Base-by-base conservation (phyloP, 2,329 filamentous ascomycete species). In the Paraphaeosphaeria minitans region DNA sequence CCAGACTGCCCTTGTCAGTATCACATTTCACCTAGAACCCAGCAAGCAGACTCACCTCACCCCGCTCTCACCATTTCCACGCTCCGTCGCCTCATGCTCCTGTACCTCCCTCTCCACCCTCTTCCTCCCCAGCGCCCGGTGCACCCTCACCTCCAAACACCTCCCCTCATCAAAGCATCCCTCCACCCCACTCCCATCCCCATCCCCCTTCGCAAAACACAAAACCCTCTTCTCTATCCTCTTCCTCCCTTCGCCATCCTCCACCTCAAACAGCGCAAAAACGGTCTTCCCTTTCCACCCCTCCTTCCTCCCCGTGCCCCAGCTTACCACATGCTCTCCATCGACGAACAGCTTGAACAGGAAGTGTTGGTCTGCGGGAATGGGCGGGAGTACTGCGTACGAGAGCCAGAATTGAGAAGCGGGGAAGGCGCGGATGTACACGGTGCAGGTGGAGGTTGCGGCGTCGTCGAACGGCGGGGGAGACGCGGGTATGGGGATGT, bases 331-430 rank as follows among this genome's bases (percentile, higher is more conserved):
- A 31, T 73, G 71, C 27, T 65, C 64, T 16, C 72, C 75, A 37
- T 79, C 72, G 59, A 81, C 67, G 61, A 77, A 77, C 31, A 82
- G 67, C 64, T 82, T 82, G 75, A 83, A 83, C 59, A 81, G 75
- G 58, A 78, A 81, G 60, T 70, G 68, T 37, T 74, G 65, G 1
- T 64, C 68, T 1, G 64, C 66, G 3, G 72, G 73, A 1, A 75
- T 63, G 3, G 73, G 73, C 5, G 67, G 68, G 6, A 60, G 63
- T 56, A 78, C 62, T 16, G 61, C 64, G 62, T 81, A 82, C 22
- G 65, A 60, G 55, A 82, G 70, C 79, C 80, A 82, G 67, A 82
- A 81, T 8, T 77, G 76, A 31, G 73, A 76, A 0, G 66, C 69
- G 0, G 76, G 73, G 13, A 75, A 66, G 0, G 64, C 68, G 3